Evolutionary conservation across 257 asterid species (phyloP).

Genomic region (Eustoma russellianum): DNA sequence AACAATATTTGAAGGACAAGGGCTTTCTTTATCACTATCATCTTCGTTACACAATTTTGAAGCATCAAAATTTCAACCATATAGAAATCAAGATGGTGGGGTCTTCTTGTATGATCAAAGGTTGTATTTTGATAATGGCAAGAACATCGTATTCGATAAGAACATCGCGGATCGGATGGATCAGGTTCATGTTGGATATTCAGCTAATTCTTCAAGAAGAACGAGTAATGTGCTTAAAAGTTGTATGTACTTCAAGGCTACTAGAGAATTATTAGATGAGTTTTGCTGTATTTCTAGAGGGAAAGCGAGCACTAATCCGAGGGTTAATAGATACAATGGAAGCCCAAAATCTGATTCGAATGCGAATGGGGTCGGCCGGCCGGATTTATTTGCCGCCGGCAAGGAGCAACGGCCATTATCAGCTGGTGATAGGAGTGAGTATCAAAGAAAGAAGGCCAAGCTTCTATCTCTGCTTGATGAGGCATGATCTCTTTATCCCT

Average conservation of each 20-base stretch:
- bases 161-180: constrained; percentile 11
- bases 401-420: constrained; percentile 40
- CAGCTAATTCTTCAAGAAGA: constrained; percentile 32
- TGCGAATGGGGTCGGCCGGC: constrained; percentile 12
- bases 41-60: constrained; percentile 39
- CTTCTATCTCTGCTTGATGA: constrained; percentile 73
- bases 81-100: constrained; percentile 26
- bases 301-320: too few species aligned
- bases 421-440: constrained; percentile 46
- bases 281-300: constrained; percentile 75
- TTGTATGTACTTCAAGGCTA: constrained; percentile 43
- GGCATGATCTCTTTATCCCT: constrained; percentile 26
- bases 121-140: constrained; percentile 10
- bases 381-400: constrained; percentile 10
- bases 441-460: constrained; percentile 61
- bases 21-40: constrained; percentile 66
- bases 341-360: constrained; percentile 50
- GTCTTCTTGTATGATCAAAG: constrained; percentile 25
- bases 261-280: constrained; percentile 55
- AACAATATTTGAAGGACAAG: constrained; percentile 38
- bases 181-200: constrained; percentile 37
- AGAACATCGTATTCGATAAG: constrained; percentile 7
- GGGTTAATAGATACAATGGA: constrained; percentile 21
- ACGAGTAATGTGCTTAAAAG: constrained; percentile 23
- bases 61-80: constrained; percentile 34